Conservation (phyloP, 805 yeast genomes). For the Kuraishia floccosa region DNA sequence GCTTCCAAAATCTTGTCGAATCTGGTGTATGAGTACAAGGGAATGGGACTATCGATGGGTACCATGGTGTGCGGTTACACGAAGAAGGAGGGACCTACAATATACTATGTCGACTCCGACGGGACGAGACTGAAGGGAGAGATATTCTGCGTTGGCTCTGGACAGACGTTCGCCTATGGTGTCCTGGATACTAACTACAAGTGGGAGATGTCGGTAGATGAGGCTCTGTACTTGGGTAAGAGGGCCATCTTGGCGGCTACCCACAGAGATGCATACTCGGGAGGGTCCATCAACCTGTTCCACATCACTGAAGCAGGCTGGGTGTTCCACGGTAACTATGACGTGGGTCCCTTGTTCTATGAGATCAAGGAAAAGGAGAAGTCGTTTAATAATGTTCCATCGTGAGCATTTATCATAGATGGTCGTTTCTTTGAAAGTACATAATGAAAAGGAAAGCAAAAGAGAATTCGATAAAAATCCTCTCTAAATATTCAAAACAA, state of each 20-base stretch:
- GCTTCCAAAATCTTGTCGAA: constrained; percentile 91
- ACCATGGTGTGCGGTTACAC: constrained; percentile 98
- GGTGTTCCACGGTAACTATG: constrained; percentile 91
- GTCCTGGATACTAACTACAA: constrained; percentile 86
- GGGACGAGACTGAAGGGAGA: constrained; percentile 95
- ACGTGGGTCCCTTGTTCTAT: constrained; percentile 88
- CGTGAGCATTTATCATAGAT: constrained; percentile 12
- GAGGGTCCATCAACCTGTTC: constrained; percentile 89
- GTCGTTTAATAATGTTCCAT: constrained; percentile 75
- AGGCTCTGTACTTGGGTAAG: constrained; percentile 88
- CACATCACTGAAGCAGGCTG: constrained; percentile 93
- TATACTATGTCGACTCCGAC: constrained; percentile 93
- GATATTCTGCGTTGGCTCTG: constrained; percentile 94
- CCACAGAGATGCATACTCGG: constrained; percentile 96
- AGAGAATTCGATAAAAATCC: background rate
- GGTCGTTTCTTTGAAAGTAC: background rate
- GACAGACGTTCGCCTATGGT: constrained; percentile 99
- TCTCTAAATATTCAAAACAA: background rate
- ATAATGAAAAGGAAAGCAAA: background rate
- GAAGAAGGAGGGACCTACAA: constrained; percentile 88
- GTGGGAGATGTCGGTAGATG: constrained; percentile 90
- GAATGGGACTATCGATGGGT: constrained; percentile 98
- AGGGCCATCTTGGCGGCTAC: constrained; percentile 95
- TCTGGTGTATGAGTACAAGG: constrained; percentile 87
- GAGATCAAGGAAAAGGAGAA: constrained; percentile 80